Base-by-base conservation (phyloP, 1,284 basidiomycete genomes). In the Sanguinoderma infundibulare region DNA sequence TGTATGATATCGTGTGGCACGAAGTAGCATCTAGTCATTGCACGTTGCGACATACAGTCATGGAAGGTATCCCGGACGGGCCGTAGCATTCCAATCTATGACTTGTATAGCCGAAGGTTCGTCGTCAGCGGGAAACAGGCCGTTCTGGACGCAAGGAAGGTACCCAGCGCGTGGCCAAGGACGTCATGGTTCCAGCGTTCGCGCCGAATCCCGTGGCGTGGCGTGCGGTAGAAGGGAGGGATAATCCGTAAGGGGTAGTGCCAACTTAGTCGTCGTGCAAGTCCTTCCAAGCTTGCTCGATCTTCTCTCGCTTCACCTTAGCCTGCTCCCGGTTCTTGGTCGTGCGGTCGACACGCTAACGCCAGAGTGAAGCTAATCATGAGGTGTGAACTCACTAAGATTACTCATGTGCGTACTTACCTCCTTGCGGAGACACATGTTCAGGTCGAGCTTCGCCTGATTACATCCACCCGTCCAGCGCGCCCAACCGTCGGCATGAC, bases 391-490 rank as follows among this genome's bases (percentile, higher is more conserved):
- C 36, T 52, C 10, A 22, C 50, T 10, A n/a, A n/a, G 24, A 42
- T 60, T 40, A 56, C 42, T 35, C 42, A 55, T 36, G 53, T 35
- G 34, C 20, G 36, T 46, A 73, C 81, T 68, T 71, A 93, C 93
- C 85, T 95, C 92, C 75, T 84, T 78, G 57, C 87, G 82, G 52
- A 95, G 79, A 78, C 93, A 95, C 67, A 82, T 77, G 69, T 90
- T 91, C 69, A 95, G 78, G 53, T 86, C 83, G 54, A 84, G 76
- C 76, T 94, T 94, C 54, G 84, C 81, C 55, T 75, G 76, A 72
- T 95, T 95, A 74, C 94, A 95, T 28, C 80, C 83, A 20, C 90
- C 90, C 3, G 86, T 84, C 65, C 88, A 81, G 65, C 84, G 83
- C 40, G 81, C 79, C 87, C 87, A 90, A 52, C 72, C 77, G 69